These are phyloP conservation scores for Ogataea nitratoaversa DNA, from an alignment of 805 yeast species.

Conservation along the genomic window DNA sequence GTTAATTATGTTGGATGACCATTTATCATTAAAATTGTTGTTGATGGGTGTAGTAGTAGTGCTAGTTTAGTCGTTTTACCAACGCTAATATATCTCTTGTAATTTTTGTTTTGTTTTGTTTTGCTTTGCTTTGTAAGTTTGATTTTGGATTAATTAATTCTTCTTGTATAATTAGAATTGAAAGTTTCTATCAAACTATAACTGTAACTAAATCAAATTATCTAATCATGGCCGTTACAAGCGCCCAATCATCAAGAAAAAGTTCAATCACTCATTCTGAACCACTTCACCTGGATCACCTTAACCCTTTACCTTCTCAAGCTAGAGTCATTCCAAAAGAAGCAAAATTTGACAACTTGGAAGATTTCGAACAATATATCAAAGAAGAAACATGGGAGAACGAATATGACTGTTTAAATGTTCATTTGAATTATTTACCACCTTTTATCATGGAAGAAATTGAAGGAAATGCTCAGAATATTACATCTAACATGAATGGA, in stretches of 20 bases:
- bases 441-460: conserved; percentile 56
- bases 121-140: too few relatives aligned
- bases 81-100: too few relatives aligned
- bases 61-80: too few relatives aligned
- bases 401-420: conserved; percentile 7
- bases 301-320: neutral
- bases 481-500: conserved; percentile 58
- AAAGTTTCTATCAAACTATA: too few relatives aligned
- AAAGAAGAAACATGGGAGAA: conserved; percentile 42
- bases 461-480: conserved; percentile 58
- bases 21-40: too few relatives aligned
- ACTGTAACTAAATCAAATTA: too few relatives aligned
- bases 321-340: conserved; percentile 2
- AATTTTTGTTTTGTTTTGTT: too few relatives aligned
- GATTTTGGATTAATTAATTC: too few relatives aligned
- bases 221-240: neutral
- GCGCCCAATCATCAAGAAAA: conserved; percentile 2
- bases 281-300: conserved; percentile 4
- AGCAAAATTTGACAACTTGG: conserved; percentile 47
- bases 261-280: conserved; percentile 2
- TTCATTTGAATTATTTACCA: conserved; percentile 8
- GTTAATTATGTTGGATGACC: too few relatives aligned
- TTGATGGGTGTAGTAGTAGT: too few relatives aligned
- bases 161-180: too few relatives aligned
- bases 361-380: conserved; percentile 51